phyloP scores from a whole-genome alignment of 1,284 basidiomycete species.

The Irpex sp. region DNA sequence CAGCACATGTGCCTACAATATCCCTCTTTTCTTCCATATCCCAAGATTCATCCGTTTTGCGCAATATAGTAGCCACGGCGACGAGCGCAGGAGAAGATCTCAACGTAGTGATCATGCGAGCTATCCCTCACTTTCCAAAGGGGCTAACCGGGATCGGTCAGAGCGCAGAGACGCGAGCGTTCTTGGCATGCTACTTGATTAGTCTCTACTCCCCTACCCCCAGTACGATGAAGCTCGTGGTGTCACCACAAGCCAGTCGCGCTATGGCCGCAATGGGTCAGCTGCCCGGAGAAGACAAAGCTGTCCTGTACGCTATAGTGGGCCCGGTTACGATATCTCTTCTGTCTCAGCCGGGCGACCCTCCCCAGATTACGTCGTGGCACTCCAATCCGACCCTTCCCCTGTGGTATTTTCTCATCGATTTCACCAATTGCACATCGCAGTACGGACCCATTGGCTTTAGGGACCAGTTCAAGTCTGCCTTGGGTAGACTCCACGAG shows the following conservation, averaged over 20 bases:
- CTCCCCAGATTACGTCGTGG: not conserved
- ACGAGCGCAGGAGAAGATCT: not conserved
- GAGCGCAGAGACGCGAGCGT: slow-evolving; percentile 6
- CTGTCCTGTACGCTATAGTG: not conserved
- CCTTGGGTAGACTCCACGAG: not conserved
- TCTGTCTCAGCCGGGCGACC: not conserved
- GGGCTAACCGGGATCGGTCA: slow-evolving; percentile 1
- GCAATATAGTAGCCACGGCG: not conserved
- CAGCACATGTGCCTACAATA: not conserved
- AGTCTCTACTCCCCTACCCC: not conserved
- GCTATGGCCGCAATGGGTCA: not conserved
- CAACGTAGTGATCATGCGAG: not conserved
- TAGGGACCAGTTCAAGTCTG: not conserved
- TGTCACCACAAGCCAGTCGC: not conserved
- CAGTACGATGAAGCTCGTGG: not conserved
- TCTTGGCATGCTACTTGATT: slow-evolving; percentile 3
- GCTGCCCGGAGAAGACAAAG: not conserved
- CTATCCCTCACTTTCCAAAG: not conserved
- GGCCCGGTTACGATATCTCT: not conserved
- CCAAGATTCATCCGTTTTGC: not conserved
- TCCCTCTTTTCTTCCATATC: not conserved
- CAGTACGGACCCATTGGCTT: not conserved
- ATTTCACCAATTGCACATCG: not conserved
- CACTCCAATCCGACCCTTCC: not conserved
- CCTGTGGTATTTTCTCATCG: not conserved